Conservation (phyloP, 257 asterid genomes). For the Solanum virginianum region DNA sequence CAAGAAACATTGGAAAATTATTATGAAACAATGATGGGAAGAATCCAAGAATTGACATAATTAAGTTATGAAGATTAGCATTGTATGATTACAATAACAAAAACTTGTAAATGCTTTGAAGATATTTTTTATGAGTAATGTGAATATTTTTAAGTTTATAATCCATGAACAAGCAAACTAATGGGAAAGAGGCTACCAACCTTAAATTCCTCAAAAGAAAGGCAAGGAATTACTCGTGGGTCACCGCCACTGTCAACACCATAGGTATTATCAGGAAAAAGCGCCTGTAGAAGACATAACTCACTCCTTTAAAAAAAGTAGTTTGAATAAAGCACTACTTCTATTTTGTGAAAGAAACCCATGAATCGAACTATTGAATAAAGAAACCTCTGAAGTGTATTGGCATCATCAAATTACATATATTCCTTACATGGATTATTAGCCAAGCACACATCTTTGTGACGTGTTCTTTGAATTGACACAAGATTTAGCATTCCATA, state of each 20-base stretch:
- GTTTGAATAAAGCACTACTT: not conserved
- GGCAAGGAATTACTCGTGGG: conserved; percentile 87
- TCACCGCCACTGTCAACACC: conserved; percentile 99
- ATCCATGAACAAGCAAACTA: not conserved
- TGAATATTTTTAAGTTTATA: not conserved
- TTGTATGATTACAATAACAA: not conserved
- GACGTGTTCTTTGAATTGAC: not conserved
- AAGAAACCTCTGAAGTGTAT: not conserved
- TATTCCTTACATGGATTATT: not conserved
- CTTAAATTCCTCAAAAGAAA: conserved; percentile 86
- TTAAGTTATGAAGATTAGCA: not conserved
- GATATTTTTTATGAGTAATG: not conserved
- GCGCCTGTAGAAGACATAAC: conserved; percentile 50
- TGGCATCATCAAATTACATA: not conserved
- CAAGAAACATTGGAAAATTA: not conserved
- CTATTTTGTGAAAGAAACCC: not conserved
- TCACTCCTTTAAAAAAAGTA: not conserved
- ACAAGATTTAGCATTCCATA: not conserved
- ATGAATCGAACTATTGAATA: not conserved
- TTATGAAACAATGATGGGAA: not conserved
- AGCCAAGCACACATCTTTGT: not conserved
- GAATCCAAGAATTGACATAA: not conserved
- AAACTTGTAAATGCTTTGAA: not conserved
- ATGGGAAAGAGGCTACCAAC: conserved; percentile 22
- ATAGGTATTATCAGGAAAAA: conserved; percentile 83